phyloP scores from a whole-genome alignment of 768 basidiomycete genomes.

The Hysterangium stoloniferum region DNA sequence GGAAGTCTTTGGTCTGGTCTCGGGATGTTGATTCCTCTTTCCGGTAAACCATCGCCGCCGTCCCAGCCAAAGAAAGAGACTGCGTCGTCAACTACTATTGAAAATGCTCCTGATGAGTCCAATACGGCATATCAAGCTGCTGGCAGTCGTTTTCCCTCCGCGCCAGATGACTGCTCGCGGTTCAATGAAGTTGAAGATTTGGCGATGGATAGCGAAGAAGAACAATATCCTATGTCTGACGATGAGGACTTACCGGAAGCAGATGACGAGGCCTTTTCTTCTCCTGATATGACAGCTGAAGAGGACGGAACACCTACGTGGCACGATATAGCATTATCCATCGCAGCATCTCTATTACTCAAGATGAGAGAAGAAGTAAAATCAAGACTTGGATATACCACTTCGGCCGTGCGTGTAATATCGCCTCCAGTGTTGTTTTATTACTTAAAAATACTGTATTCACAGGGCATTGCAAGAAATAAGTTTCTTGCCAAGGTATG shows the following conservation, averaged over 20 bases:
- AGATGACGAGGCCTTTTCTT: slow-evolving; percentile 8
- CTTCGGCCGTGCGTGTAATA: slow-evolving; percentile 65
- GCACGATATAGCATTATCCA: slow-evolving; percentile 87
- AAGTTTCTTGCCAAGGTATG: slow-evolving; percentile 90
- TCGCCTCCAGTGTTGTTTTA: not conserved
- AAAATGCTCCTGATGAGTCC: not conserved
- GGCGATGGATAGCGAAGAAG: slow-evolving; percentile 1
- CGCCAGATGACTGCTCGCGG: slow-evolving; percentile 27
- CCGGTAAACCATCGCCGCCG: not conserved
- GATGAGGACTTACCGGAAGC: slow-evolving; percentile 1
- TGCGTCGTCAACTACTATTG: not conserved
- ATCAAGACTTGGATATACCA: slow-evolving; percentile 79
- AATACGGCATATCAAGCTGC: not conserved
- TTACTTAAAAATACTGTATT: not conserved
- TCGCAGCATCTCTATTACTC: slow-evolving; percentile 84
- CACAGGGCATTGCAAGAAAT: slow-evolving; percentile 82
- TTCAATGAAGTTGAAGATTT: slow-evolving; percentile 17
- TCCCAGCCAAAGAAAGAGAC: slow-evolving; percentile 1
- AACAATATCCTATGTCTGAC: slow-evolving; percentile 8
- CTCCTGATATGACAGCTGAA: slow-evolving; percentile 9
- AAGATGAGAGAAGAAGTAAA: slow-evolving; percentile 62
- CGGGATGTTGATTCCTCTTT: slow-evolving; percentile 53
- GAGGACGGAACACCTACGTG: slow-evolving; percentile 48
- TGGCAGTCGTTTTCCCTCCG: not conserved
- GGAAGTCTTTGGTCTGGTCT: slow-evolving; percentile 47